Evolutionary conservation across 768 basidiomycete genomes (phyloP), one percentile per base, ranked within the genome.

Genomic region (Trametopsis cervina): DNA sequence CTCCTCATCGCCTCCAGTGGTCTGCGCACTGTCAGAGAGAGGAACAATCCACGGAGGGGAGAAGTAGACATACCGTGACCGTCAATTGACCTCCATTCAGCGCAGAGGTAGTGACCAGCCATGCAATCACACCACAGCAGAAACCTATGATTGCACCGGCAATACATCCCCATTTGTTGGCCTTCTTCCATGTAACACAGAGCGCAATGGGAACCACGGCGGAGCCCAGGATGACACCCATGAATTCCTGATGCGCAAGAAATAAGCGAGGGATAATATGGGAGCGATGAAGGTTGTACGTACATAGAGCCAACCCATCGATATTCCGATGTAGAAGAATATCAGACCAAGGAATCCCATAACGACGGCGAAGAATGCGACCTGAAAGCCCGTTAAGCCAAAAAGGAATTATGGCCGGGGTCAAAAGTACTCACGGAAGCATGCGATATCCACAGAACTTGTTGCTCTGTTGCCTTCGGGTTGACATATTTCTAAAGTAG

Each of bases 261-360:
- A 15, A 33, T 33, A 15, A 7, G 29, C 15, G 29, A 7, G 7
- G 15, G 29, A 7, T 33, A 7, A 7, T 7, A 15, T 7, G 9
- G 29, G 29, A 33, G 17, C 13, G 46, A 27, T 4, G 24, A 13
- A 29, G 15, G 20, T 35, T 5, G 33, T 20, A 73, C 83, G 42
- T 54, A 89, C 85, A 55, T 93, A 93, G 47, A 94, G 81, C 89
- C 90, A 94, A 18, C 91, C 91, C 85, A 94, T 85, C 21, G 85
- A 89, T 22, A 94, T 82, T 5, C 91, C 91, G 54, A 93, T 90
- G 62, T 86, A 92, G 66, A 71, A 89, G 72, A 95, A 95, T 44
- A 90, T 84, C 24, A 86, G 63, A 0, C 90, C 90, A 0, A 85
- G 82, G n/a, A 91, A 56, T 18, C 81, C 90, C 76, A 90, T 91